These are phyloP conservation scores for Peronosclerospora sorghi DNA, from an alignment of 352 stramenopile species.

Conservation along the genomic window DNA sequence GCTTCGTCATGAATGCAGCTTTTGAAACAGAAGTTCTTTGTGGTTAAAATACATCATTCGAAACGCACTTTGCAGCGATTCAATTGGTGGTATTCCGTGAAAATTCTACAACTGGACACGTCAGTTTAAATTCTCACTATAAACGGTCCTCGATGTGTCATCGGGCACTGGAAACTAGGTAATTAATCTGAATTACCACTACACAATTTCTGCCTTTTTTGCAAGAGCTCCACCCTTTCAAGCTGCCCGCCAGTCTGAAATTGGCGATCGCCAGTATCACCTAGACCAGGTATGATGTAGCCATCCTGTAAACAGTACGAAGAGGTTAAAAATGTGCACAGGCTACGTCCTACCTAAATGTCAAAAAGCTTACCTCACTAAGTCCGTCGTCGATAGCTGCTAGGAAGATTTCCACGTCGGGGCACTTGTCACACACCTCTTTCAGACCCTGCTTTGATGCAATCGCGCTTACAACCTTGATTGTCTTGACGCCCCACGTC, in stretches of 20 bases:
- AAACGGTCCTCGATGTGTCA: no score
- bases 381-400: constrained; percentile 66
- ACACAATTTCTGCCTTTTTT: constrained; percentile 56
- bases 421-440: constrained; percentile 67
- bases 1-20: constrained; percentile 13
- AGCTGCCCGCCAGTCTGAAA: constrained; percentile 62
- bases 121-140: no score
- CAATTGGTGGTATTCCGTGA: no score
- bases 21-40: constrained; percentile 1
- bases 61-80: no score
- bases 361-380: constrained; percentile 38
- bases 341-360: not conserved
- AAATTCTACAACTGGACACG: no score
- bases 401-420: constrained; percentile 68
- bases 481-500: constrained; percentile 88
- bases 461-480: constrained; percentile 91
- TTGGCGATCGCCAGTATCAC: constrained; percentile 74
- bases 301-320: constrained; percentile 34
- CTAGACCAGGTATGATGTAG: constrained; percentile 73
- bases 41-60: no score
- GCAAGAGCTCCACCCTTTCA: constrained; percentile 18
- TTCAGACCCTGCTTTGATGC: constrained; percentile 87
- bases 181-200: not conserved
- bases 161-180: no score
- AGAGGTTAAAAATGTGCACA: constrained; percentile 17